Conservation (phyloP, 208 protist genomes). For the Novymonas esmeraldas region DNA sequence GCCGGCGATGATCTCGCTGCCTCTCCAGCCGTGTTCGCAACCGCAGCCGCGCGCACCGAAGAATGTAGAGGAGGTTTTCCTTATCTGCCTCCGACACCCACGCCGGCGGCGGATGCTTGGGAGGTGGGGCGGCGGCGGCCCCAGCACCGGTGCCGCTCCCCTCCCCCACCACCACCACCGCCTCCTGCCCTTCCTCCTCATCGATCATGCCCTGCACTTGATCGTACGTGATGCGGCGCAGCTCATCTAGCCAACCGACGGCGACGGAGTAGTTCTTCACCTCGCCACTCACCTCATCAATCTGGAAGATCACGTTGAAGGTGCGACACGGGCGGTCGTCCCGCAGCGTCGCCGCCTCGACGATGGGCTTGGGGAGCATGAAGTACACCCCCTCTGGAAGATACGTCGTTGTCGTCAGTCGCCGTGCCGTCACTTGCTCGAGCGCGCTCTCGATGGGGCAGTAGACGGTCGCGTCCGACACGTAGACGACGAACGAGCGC, state of each 20-base stretch:
- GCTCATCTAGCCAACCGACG: conserved; percentile 73
- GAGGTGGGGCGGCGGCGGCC: neutral
- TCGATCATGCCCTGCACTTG: conserved; percentile 73
- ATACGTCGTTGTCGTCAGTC: conserved; percentile 87
- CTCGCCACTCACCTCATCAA: conserved; percentile 71
- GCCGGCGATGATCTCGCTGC: conserved; percentile 7
- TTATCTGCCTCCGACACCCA: conserved; percentile 65
- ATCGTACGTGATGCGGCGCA: conserved; percentile 90
- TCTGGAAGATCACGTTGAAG: conserved; percentile 85
- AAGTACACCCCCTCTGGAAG: conserved; percentile 89
- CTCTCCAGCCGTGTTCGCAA: conserved; percentile 45
- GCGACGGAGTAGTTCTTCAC: conserved; percentile 73
- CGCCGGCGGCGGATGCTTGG: conserved; percentile 30
- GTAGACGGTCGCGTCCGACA: conserved; percentile 89
- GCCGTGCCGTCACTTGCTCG: conserved; percentile 81
- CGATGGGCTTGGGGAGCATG: conserved; percentile 88
- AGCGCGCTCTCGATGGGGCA: conserved; percentile 81
- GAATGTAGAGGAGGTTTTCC: conserved; percentile 52
- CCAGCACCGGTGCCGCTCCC: neutral
- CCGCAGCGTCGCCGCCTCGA: conserved; percentile 85
- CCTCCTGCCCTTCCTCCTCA: conserved; percentile 3
- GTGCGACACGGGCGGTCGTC: conserved; percentile 86
- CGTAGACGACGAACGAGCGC: conserved; percentile 83
- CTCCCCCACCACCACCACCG: neutral
- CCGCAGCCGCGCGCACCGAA: conserved; percentile 49